Conservation (phyloP, 1,139 yeast genomes). For the Yamadazyma triangularis region DNA sequence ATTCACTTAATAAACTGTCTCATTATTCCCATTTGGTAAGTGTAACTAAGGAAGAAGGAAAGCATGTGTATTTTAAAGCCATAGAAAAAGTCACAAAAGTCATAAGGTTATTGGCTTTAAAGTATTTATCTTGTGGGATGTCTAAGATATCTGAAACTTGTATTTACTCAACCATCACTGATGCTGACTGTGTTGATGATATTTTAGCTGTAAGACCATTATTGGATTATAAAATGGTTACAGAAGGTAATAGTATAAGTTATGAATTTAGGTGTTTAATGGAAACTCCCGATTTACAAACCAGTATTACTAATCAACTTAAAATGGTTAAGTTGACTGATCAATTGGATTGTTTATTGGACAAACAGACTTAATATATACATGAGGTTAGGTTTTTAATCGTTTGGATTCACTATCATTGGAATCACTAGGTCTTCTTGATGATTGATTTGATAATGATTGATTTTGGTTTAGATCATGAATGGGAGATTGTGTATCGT, state of each 20-base stretch:
- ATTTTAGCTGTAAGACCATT: constrained; percentile 2
- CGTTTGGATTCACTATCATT: too few relatives aligned
- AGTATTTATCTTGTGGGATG: constrained; percentile 14
- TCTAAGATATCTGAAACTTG: constrained; percentile 6
- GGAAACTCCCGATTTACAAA: too few relatives aligned
- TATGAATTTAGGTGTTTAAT: constrained; percentile 3
- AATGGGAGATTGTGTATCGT: too few relatives aligned
- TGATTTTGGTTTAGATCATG: too few relatives aligned
- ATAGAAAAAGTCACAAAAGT: constrained; percentile 15
- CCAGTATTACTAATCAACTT: too few relatives aligned
- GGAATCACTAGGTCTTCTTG: too few relatives aligned
- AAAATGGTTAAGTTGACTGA: background rate
- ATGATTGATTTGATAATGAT: too few relatives aligned
- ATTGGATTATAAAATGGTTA: constrained; percentile 2
- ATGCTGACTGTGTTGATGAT: background rate
- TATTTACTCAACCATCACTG: constrained; percentile 2
- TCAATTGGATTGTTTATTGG: too few relatives aligned
- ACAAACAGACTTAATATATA: too few relatives aligned
- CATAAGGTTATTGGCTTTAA: constrained; percentile 17
- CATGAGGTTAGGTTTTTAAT: too few relatives aligned
- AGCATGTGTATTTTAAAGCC: constrained; percentile 14
- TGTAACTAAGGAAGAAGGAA: constrained; percentile 4
- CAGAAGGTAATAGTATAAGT: background rate
- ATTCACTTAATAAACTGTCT: constrained; percentile 6
- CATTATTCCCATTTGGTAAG: constrained; percentile 12